Evolutionary conservation across 108 stramenopile genomes (phyloP), one percentile per base, ranked within the genome.

Genomic region (Nitzschia sp.): DNA sequence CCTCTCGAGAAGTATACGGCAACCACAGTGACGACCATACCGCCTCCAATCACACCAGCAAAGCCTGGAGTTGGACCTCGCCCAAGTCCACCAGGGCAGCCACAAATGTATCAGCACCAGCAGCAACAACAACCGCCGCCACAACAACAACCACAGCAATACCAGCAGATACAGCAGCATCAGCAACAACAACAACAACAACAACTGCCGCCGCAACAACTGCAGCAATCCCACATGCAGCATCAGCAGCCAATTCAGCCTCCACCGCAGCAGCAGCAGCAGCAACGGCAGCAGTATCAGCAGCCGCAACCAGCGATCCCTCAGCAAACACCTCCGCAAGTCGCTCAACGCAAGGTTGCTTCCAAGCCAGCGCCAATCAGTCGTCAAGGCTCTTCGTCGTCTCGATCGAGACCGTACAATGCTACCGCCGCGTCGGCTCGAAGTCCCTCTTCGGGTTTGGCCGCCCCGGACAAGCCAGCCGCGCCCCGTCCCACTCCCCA

Each of bases 1-100:
- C 82, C 82, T n/a, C 35, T 83, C 56, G 77, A 71, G n/a, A 45
- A n/a, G 23, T 75, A 71, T 33, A 77, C 78, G 22, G 69, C 77
- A 9, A 75, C 77, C 0, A 60, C 77, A 25, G 72, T 73, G 21
- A 76, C 71, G 23, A 69, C 64, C 5, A 53, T 48, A 21, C 70
- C 69, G n/a, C 77, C 77, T n/a, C 59, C 73, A 2, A 78, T 78
- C 48, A 26, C 76, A 30, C 59, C 70, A 3, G 21, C 71, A 1
- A 72, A 62, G 45, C 48, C 9, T 8, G 22, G n/a, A 31, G 59
- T 13, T 29, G 19, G 21, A 28, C 19, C 26, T 34, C 13, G 15
- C 13, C 34, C 29, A 13, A n/a, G n/a, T n/a, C n/a, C n/a, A n/a
- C n/a, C n/a, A n/a, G n/a, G n/a, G n/a, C 48, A 26, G 4, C 61